Evolutionary conservation across 2,329 filamentous ascomycete genomes (phyloP), one percentile per base, ranked within the genome.

Genomic region (Xylariaceae sp.): DNA sequence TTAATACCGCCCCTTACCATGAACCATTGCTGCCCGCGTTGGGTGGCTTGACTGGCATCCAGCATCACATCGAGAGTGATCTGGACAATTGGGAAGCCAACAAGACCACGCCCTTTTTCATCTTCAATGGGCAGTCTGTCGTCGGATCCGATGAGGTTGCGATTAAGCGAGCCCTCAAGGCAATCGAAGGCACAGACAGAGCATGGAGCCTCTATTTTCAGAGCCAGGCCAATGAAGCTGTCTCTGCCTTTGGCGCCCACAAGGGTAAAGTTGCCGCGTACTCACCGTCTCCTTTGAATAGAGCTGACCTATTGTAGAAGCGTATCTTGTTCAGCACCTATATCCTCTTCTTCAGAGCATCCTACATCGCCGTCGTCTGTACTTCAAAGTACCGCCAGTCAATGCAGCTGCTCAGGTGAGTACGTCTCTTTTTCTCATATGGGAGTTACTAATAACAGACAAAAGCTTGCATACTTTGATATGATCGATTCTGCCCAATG

Each of bases 1-100:
- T 96, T 69, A 85, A 88, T 70, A 83, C 82, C 58, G 74, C 82
- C 49, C 83, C 85, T 34, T 87, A 84, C 51, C 88, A 90, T 71
- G 94, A 99, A 74, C 92, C 93, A 48, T 86, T 99, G 39, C 83
- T 97, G 39, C 86, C 92, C 57, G 94, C 94, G 18, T 84, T 97
- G 52, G 94, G 93, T 53, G 94, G 94, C 59, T 82, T 93, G 62
- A 94, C 93, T 61, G 89, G 89, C 56, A 82, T 97, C 70, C 84
- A 84, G 74, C 80, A 78, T 65, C 88, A 88, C 69, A 88, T 99
- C 64, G 85, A 90, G 71, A 81, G 83, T 54, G 90, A 96, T 67
- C 78, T 99, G 35, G 82, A 88, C 61, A 78, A 80, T 60, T 90
- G 94, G 80, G 83, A 85, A 62, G 81, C 82, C 51, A 78, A 87